Percentiles rank a stretch among this genome's conserved stretches.
Conservation (phyloP, 352 stramenopile species). For the Phytophthora litchii region DNA sequence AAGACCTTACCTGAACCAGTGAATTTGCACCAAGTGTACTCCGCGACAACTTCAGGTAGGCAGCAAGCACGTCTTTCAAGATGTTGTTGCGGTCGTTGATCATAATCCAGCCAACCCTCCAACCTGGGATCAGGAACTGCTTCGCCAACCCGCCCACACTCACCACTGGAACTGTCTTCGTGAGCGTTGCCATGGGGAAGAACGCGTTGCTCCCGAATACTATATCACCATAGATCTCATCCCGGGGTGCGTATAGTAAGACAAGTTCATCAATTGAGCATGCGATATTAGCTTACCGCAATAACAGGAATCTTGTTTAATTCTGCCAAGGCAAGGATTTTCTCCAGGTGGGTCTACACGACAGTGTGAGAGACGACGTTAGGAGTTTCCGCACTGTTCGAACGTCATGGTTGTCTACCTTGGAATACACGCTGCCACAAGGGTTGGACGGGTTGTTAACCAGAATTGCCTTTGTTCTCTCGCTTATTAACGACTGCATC, state of each 20-base stretch:
- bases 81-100: slow-evolving; percentile 91
- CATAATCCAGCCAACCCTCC: slow-evolving; percentile 95
- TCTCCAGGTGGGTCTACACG: slow-evolving; percentile 59
- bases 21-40: slow-evolving; percentile 92
- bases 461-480: slow-evolving; percentile 91
- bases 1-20: slow-evolving; percentile 67
- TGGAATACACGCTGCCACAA: slow-evolving; percentile 94
- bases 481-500: slow-evolving; percentile 88
- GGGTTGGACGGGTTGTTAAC: slow-evolving; percentile 97
- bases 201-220: slow-evolving; percentile 76
- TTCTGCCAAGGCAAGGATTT: slow-evolving; percentile 79
- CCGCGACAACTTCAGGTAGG: slow-evolving; percentile 93
- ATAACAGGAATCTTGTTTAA: slow-evolving; percentile 93
- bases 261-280: slow-evolving; percentile 2
- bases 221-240: slow-evolving; percentile 90
- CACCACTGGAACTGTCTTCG: slow-evolving; percentile 83
- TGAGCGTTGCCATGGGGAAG: slow-evolving; percentile 84
- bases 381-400: no score
- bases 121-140: slow-evolving; percentile 96
- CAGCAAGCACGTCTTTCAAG: slow-evolving; percentile 83
- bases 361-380: background rate
- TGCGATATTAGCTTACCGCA: slow-evolving; percentile 63
- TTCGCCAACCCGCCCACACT: slow-evolving; percentile 92
- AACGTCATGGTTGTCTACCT: slow-evolving; percentile 37
- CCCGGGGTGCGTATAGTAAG: slow-evolving; percentile 25